phyloP scores from a whole-genome alignment of 2,329 filamentous ascomycete species.

The Xylariomycetidae sp. region DNA sequence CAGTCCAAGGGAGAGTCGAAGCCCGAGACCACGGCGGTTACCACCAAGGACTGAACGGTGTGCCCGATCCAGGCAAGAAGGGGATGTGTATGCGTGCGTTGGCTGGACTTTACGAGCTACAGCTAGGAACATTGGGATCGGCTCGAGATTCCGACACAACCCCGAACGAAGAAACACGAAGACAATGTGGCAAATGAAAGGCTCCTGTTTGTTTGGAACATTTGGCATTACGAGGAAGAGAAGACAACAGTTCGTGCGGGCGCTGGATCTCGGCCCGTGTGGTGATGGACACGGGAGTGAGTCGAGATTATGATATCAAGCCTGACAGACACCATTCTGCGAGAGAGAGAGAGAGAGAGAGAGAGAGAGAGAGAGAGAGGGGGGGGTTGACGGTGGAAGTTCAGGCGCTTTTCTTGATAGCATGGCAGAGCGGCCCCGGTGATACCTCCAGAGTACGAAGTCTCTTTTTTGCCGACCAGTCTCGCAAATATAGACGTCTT shows the following conservation, averaged over 20 bases:
- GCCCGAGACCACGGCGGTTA: too few relatives aligned
- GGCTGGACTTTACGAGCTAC: too few relatives aligned
- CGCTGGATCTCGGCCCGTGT: too few relatives aligned
- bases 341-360: too few relatives aligned
- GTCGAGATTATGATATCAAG: too few relatives aligned
- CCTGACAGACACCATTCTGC: too few relatives aligned
- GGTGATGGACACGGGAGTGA: too few relatives aligned
- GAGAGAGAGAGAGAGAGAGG: too few relatives aligned
- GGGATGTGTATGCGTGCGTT: slow-evolving; percentile 6
- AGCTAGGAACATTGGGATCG: slow-evolving; percentile 14
- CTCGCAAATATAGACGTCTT: slow-evolving; percentile 9
- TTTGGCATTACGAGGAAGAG: slow-evolving; percentile 11
- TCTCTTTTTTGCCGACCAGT: slow-evolving; percentile 11
- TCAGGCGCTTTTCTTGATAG: too few relatives aligned
- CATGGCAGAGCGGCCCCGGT: too few relatives aligned
- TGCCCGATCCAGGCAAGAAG: slow-evolving; percentile 2
- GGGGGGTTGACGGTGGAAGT: too few relatives aligned
- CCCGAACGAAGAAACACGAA: slow-evolving; percentile 16
- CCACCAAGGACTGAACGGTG: slow-evolving; percentile 19
- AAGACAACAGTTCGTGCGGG: too few relatives aligned
- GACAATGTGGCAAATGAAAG: slow-evolving; percentile 17
- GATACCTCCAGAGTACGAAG: slow-evolving; percentile 9
- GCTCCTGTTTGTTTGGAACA: slow-evolving; percentile 19
- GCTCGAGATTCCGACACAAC: slow-evolving; percentile 11
- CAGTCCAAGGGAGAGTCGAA: slow-evolving; percentile 18